A percentile compares a stretch with the other conserved stretches of the same genome.
Evolutionary conservation across 2,329 filamentous ascomycete species (phyloP).

Genomic region (Aspergillus cejpii): DNA sequence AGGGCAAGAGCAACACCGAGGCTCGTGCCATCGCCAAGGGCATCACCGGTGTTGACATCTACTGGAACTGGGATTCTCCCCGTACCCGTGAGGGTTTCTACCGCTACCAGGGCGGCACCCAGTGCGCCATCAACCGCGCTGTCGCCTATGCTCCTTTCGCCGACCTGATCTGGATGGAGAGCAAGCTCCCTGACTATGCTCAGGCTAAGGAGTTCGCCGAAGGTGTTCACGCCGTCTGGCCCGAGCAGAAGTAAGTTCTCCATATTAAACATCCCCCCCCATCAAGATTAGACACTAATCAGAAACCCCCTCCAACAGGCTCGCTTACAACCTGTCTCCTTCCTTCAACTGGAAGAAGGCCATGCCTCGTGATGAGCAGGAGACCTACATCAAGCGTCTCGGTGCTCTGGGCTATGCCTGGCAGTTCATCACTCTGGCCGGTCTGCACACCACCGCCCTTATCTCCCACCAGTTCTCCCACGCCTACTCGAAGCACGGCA

Average conservation of each 20-base stretch:
- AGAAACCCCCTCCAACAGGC: constrained; percentile 50
- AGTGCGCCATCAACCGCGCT: constrained; percentile 84
- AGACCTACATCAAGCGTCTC: constrained; percentile 92
- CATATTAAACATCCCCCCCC: too few species aligned
- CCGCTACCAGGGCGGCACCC: constrained; percentile 81
- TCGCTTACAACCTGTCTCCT: constrained; percentile 95
- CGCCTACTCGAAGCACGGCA: constrained; percentile 73
- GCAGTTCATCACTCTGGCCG: constrained; percentile 99
- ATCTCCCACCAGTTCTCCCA: constrained; percentile 83
- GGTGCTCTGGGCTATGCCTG: constrained; percentile 90
- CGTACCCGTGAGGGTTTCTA: constrained; percentile 94
- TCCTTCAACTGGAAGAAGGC: constrained; percentile 99
- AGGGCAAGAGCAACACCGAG: constrained; percentile 81
- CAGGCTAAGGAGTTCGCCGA: constrained; percentile 91
- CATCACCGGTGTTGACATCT: constrained; percentile 71
- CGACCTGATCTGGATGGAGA: constrained; percentile 99
- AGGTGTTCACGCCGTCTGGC: constrained; percentile 89
- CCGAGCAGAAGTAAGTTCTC: constrained; percentile 78
- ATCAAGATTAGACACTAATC: constrained; percentile 12
- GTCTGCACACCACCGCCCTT: constrained; percentile 89
- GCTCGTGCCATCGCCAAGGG: constrained; percentile 70
- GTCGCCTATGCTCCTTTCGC: constrained; percentile 88
- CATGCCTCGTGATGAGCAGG: constrained; percentile 84
- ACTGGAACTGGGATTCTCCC: constrained; percentile 93
- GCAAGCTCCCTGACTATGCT: constrained; percentile 82